These are phyloP conservation scores for Huntiella savannae DNA, from an alignment of 2,329 filamentous ascomycete species.

Conservation along the genomic window DNA sequence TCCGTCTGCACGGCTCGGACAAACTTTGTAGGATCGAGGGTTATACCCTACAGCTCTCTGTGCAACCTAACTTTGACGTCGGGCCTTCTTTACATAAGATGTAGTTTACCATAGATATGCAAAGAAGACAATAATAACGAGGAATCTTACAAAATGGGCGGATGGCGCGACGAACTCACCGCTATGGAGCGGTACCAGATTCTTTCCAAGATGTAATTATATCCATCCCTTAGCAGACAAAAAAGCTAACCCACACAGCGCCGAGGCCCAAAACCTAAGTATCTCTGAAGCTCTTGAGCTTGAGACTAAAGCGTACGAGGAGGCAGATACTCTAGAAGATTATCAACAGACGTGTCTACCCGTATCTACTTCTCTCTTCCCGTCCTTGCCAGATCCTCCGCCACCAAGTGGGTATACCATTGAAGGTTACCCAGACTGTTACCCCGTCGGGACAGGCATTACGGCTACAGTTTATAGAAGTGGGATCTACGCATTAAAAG, in stretches of 20 bases:
- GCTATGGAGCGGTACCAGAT: constrained; percentile 8
- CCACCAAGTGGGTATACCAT: constrained; percentile 27
- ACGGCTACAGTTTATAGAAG: constrained; percentile 72
- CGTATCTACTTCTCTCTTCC: constrained; percentile 33
- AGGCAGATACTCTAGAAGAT: constrained; percentile 10
- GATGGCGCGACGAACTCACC: constrained; percentile 7
- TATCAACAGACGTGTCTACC: constrained; percentile 14
- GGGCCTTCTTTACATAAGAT: no score
- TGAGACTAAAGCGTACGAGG: constrained; percentile 43
- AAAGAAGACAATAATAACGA: no score
- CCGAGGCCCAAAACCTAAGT: constrained; percentile 12
- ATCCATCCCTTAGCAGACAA: not conserved
- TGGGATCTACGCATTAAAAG: constrained; percentile 51
- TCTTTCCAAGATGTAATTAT: constrained; percentile 5
- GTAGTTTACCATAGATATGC: no score
- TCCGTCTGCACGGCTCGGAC: no score
- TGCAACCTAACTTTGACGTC: no score
- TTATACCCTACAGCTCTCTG: no score
- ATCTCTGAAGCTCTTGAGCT: constrained; percentile 35
- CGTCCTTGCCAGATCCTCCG: constrained; percentile 33
- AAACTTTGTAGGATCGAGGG: no score
- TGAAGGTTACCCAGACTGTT: constrained; percentile 33
- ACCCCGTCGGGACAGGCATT: constrained; percentile 43
- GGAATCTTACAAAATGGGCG: not conserved
- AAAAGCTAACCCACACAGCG: not conserved